Base-by-base conservation (phyloP, 257 asterid genomes). In the Scutellaria galericulata region DNA sequence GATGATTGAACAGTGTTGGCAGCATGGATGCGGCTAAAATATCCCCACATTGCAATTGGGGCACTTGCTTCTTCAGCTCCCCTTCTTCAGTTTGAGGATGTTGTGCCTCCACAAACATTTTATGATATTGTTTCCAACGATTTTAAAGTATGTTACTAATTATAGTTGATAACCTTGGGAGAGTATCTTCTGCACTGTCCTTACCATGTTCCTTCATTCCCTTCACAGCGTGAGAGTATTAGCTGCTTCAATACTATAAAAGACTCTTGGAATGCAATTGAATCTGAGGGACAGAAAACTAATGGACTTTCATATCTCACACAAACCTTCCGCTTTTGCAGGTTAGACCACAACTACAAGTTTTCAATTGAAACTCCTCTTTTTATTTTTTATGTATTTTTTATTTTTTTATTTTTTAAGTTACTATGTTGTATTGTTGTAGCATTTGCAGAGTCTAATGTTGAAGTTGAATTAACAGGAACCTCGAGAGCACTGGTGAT, bases 31-130 rank as follows among this genome's bases (percentile, higher is more conserved):
- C 82, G 97, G 83, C 91, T 94, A 71, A 94, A 94, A 80, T 94
- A 94, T 86, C 99, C 99, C 48, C 96, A 94, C 68, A 72, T 91
- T 64, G 89, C 97, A 70, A 80, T 94, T n/a, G 99, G 97, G 67
- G 99, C 97, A 6, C 90, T 94, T 46, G 89, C 99, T 80, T 85
- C 99, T 35, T 94, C 99, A 5, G 97, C 97, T 0, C 97, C 99
- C 18, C 37, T 94, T 75, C 96, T 91, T 73, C 96, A 94, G 70
- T 94, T 94, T 78, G 99, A 91, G 82, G 93, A 94, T 75, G 44
- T 94, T 62, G 89, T 91, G 68, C 96, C 96, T 1, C 87, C 87
- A 0, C 95, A 91, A 77, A 86, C 89, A 24, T 94, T 83, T 78
- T 94, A 94, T 66, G 85, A 91, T 77, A 89, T 94, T 27, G 97